Evolutionary conservation across 2,329 filamentous ascomycete genomes (phyloP).

Genomic region (Paecilomyces sp.): DNA sequence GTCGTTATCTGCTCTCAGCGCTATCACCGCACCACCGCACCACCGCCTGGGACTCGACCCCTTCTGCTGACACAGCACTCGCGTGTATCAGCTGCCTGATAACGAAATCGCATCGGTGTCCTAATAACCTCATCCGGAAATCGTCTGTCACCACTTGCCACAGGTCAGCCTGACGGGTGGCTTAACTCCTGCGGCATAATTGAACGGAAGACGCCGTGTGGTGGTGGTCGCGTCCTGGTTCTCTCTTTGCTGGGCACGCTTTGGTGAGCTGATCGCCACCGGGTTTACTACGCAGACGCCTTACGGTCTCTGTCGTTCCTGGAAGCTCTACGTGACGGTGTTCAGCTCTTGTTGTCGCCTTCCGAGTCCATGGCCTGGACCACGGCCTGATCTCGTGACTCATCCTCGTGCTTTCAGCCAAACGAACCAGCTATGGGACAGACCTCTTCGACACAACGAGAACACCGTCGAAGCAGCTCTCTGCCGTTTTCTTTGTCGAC

Average conservation of each 20-base stretch:
- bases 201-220: background rate
- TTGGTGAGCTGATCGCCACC: background rate
- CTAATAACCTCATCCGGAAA: background rate
- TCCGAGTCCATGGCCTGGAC: slow-evolving; percentile 21
- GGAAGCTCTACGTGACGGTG: too few species aligned
- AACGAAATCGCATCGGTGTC: background rate
- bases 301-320: background rate
- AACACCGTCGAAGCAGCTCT: slow-evolving; percentile 20
- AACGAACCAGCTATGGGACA: slow-evolving; percentile 32
- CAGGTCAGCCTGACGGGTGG: background rate
- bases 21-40: background rate
- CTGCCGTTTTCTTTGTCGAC: slow-evolving; percentile 13
- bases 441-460: slow-evolving; percentile 34
- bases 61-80: background rate
- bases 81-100: background rate
- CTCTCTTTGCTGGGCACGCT: background rate
- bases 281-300: background rate
- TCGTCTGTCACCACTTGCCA: background rate
- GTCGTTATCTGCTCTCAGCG: background rate
- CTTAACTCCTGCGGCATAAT: background rate
- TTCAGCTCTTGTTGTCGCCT: slow-evolving; percentile 1
- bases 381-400: slow-evolving; percentile 15
- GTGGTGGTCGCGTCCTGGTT: background rate
- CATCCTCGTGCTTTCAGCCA: slow-evolving; percentile 8
- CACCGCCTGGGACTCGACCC: background rate